Evolutionary conservation across 331 rosid species (phyloP).

Genomic region (Cydonia oblonga): DNA sequence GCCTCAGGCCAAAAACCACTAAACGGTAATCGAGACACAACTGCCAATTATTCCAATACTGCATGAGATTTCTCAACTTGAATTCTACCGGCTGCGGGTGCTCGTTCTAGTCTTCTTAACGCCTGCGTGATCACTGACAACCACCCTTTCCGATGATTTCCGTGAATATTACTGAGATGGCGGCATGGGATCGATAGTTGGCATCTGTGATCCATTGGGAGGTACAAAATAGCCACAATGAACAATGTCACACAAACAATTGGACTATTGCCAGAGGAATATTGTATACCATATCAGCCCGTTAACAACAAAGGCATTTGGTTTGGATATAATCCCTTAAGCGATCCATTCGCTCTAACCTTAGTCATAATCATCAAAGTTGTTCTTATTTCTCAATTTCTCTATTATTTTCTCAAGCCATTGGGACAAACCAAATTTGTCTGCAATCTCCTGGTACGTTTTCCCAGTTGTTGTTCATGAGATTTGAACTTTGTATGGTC

Average conservation of each 20-base stretch:
- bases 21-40: no score
- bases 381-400: not conserved
- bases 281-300: not conserved
- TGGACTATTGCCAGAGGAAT: not conserved
- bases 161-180: no score
- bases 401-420: slow-evolving; percentile 30
- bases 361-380: slow-evolving; percentile 9
- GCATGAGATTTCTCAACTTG: no score
- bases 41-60: no score
- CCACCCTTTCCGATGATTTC: no score
- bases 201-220: not conserved
- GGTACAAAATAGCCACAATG: not conserved
- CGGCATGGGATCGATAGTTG: no score
- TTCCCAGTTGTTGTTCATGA: slow-evolving; percentile 12
- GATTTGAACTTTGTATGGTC: not conserved
- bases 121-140: no score
- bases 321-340: slow-evolving; percentile 17
- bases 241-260: not conserved
- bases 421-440: slow-evolving; percentile 26
- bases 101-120: no score
- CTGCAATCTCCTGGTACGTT: slow-evolving; percentile 28
- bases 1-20: no score
- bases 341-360: slow-evolving; percentile 10
- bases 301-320: slow-evolving; percentile 19
- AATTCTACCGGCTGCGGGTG: no score